Percentiles rank a stretch among this genome's conserved stretches.
phyloP scores from a whole-genome alignment of 257 asterid genomes.

The Ballota nigra region DNA sequence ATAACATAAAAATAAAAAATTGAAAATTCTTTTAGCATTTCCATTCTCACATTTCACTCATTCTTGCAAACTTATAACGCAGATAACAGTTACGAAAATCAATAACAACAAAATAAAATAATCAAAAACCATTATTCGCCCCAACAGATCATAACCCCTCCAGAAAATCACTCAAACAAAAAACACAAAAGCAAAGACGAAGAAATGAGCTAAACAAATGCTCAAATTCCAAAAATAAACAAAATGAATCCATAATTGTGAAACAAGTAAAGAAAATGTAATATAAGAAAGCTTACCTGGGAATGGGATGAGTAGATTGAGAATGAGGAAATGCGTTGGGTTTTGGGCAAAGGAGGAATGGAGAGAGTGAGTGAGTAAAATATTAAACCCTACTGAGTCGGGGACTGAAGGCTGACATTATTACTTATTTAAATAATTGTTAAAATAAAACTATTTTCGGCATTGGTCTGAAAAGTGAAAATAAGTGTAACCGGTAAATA shows the following conservation, averaged over 20 bases:
- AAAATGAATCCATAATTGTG: not conserved
- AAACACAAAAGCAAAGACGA: too few species aligned
- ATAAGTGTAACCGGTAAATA: too few species aligned
- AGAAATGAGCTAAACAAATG: constrained; percentile 8
- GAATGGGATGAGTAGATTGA: not conserved
- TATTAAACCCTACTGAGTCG: constrained; percentile 28
- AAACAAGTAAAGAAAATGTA: not conserved
- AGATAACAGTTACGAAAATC: not conserved
- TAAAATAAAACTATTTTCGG: too few species aligned
- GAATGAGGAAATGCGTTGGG: constrained; percentile 19
- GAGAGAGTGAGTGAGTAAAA: constrained; percentile 5
- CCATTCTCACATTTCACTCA: not conserved
- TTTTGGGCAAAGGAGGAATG: not conserved
- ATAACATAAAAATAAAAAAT: not conserved
- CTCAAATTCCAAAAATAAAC: not conserved
- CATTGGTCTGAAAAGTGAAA: too few species aligned
- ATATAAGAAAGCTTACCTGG: constrained; percentile 18
- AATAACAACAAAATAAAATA: not conserved
- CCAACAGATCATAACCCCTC: not conserved
- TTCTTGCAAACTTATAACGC: not conserved
- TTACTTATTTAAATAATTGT: not conserved
- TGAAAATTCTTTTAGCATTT: not conserved
- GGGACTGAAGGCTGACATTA: not conserved
- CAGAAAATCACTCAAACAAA: constrained; percentile 10
- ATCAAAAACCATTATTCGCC: not conserved